phyloP scores from a whole-genome alignment of 2,329 filamentous ascomycete genomes.

The Pseudodiploospora longispora region DNA sequence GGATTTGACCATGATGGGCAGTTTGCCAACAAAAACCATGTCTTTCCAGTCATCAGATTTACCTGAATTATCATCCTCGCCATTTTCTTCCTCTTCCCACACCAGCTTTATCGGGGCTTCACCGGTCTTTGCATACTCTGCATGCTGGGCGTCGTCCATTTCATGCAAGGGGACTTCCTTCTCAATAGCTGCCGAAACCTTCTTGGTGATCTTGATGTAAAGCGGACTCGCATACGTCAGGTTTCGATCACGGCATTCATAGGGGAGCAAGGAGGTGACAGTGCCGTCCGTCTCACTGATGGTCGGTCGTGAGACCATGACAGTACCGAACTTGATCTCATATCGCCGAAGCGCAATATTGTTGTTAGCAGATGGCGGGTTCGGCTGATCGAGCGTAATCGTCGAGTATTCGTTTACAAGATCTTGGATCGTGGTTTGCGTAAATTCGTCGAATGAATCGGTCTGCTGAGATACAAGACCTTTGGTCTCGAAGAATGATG shows the following conservation, averaged over 20 bases:
- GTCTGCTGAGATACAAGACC: constrained; percentile 95
- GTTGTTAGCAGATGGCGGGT: constrained; percentile 66
- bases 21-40: constrained; percentile 84
- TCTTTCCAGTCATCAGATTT: constrained; percentile 52
- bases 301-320: constrained; percentile 81
- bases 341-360: constrained; percentile 83
- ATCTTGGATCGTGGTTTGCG: constrained; percentile 87
- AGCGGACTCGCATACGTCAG: constrained; percentile 90
- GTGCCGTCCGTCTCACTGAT: constrained; percentile 90
- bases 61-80: constrained; percentile 42
- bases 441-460: constrained; percentile 97
- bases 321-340: constrained; percentile 87
- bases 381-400: constrained; percentile 88
- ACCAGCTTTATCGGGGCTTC: constrained; percentile 50
- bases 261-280: constrained; percentile 77
- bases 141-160: constrained; percentile 57
- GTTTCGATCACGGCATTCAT: constrained; percentile 92
- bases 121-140: constrained; percentile 45
- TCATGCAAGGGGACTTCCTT: constrained; percentile 58
- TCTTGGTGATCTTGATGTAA: constrained; percentile 81
- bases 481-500: constrained; percentile 92
- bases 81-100: constrained; percentile 53
- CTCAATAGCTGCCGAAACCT: constrained; percentile 75
- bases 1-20: constrained; percentile 97
- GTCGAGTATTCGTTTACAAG: constrained; percentile 87